Percentiles rank a stretch among this genome's conserved stretches.
Evolutionary conservation across 495 filamentous ascomycete genomes (phyloP).

Genomic region (Podospora conica): DNA sequence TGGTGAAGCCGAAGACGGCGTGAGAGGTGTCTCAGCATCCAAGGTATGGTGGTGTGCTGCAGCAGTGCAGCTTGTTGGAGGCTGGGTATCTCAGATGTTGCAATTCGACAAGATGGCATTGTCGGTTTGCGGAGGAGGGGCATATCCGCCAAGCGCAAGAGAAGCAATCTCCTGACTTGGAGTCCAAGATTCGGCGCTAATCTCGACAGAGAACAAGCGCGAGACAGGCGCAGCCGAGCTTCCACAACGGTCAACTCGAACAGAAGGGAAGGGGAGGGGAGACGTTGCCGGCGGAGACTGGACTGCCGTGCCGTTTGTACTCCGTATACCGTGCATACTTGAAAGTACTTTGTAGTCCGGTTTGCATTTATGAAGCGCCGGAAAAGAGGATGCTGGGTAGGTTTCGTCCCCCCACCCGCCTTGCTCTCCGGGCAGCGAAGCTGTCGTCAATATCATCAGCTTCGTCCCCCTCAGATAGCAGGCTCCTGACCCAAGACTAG

Average conservation of each 20-base stretch:
- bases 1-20: background rate
- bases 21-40: background rate
- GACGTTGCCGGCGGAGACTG: background rate
- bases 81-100: background rate
- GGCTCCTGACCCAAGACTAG: background rate
- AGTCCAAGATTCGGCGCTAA: background rate
- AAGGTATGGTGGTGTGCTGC: background rate
- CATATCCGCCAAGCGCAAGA: background rate
- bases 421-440: background rate
- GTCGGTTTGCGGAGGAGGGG: background rate
- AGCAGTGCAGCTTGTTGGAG: background rate
- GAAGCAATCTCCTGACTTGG: background rate
- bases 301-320: background rate
- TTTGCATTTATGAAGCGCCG: background rate
- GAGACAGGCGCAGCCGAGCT: constrained; percentile 7
- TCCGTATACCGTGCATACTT: background rate
- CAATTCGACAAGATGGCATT: background rate
- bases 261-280: background rate
- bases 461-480: background rate
- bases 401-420: background rate
- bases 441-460: background rate
- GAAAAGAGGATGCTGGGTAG: background rate
- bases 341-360: background rate
- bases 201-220: background rate
- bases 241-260: constrained; percentile 2